Evolutionary conservation across 2,329 filamentous ascomycete species (phyloP).

Genomic region (Sporothrix pallida): DNA sequence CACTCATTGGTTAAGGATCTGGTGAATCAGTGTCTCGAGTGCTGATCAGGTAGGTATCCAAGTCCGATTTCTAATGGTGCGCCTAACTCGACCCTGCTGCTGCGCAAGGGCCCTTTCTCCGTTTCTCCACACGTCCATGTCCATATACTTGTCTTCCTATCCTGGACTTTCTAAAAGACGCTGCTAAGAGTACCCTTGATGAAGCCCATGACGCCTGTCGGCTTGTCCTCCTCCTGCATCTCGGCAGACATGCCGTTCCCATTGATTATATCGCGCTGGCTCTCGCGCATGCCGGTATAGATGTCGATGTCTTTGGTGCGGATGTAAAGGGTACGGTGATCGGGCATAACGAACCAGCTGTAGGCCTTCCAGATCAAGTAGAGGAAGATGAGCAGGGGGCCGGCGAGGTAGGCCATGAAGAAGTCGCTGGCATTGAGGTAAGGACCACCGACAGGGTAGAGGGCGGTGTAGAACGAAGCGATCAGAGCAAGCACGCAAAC

Average conservation of each 20-base stretch:
- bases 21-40: not conserved
- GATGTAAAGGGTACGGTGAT: slow-evolving; percentile 52
- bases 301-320: slow-evolving; percentile 66
- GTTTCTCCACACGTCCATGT: not conserved
- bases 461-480: slow-evolving; percentile 73
- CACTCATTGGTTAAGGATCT: not conserved
- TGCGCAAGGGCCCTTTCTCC: not conserved
- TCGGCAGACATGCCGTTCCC: not conserved
- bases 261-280: slow-evolving; percentile 52
- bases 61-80: not conserved
- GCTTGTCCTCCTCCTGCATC: not conserved
- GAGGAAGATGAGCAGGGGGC: slow-evolving; percentile 59
- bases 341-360: slow-evolving; percentile 54
- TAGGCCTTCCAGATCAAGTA: slow-evolving; percentile 72
- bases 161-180: not conserved
- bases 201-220: not conserved
- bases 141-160: not conserved
- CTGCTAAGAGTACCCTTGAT: not conserved
- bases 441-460: slow-evolving; percentile 52
- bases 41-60: not conserved
- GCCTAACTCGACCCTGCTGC: not conserved
- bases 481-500: slow-evolving; percentile 62
- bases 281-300: slow-evolving; percentile 60
- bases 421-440: slow-evolving; percentile 55
- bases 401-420: slow-evolving; percentile 65